Percentiles rank a stretch among this genome's conserved stretches.
Conservation (phyloP, 169 alveolate species). For the Plasmodium cynomolgi region DNA sequence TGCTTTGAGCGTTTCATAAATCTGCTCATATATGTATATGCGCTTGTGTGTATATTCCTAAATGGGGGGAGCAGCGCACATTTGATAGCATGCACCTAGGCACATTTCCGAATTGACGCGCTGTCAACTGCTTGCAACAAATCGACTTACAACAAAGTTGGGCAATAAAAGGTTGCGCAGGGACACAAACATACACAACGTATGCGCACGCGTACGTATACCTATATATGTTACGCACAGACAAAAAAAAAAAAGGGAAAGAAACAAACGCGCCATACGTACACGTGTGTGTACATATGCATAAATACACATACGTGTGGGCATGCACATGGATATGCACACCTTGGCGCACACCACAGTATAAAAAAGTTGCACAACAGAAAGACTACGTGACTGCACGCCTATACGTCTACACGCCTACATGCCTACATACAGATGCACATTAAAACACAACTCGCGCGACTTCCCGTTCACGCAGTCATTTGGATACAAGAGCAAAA, state of each 20-base stretch:
- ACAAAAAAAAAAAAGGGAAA: conserved; percentile 1
- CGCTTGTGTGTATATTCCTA: not conserved
- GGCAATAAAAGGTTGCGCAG: not conserved
- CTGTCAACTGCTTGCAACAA: not conserved
- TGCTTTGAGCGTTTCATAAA: conserved; percentile 10
- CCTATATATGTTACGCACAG: not conserved
- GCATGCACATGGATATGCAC: not conserved
- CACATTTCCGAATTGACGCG: conserved; percentile 2
- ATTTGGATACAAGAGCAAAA: not conserved
- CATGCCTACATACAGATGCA: not conserved
- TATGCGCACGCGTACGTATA: not conserved
- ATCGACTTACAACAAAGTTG: conserved; percentile 1
- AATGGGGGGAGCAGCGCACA: not conserved
- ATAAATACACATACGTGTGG: not conserved
- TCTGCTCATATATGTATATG: not conserved
- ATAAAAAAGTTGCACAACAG: not conserved
- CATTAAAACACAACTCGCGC: not conserved
- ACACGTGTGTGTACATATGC: not conserved
- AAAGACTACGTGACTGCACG: not conserved
- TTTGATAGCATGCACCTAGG: not conserved
- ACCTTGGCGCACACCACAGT: not conserved
- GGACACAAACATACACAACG: not conserved
- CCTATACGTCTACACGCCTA: no score
- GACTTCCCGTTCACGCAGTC: not conserved
- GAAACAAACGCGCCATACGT: not conserved